Base-by-base conservation (phyloP, 1,284 basidiomycete genomes). In the Sporisorium graminicola region DNA sequence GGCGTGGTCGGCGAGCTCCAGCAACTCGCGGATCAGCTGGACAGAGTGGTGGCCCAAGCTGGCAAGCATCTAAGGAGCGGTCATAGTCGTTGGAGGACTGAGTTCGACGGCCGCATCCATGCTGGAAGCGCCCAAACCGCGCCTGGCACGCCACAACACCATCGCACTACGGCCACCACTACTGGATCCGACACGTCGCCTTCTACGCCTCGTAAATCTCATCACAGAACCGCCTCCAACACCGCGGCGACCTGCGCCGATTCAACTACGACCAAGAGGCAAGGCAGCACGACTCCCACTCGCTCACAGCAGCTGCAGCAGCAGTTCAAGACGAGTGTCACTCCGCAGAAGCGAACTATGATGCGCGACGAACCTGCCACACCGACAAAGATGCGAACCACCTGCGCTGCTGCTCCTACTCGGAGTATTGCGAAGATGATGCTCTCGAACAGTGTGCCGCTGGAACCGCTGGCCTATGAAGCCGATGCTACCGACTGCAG, bases 1-100 rank as follows among this genome's bases (percentile, higher is more conserved):
- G 50, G 16, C 7, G 52, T 56, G 14, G 9, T 60, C n/a, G 22
- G 35, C 24, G 47, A 60, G 47, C 26, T 64, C 18, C 31, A 57
- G 18, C 20, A 14, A 42, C 18, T 69, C 16, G 22, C 29, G 8
- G 37, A 53, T 5, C 26, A 24, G 22, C 27, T 65, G 46, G 40
- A 53, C 2, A 40, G 5, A 16, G 51, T 42, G 31, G 31, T 29
- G 22, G 33, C 13, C 1, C 10, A 29, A 22, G 26, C 29, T 14
- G 42, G 24, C 13, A 26, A 27, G 29, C 47, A 40, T 26, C 35
- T 8, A 5, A 47, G 20, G 43, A 60, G 24, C 3, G 47, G 20
- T 29, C 33, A 26, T 24, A 20, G 14, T 4, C 10, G 24, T 14
- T 13, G 22, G 46, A 35, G 35, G 7, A 35, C 35, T 13, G 12